phyloP scores from a whole-genome alignment of 345 rosid genomes.

The Bruguiera gymnorhiza region DNA sequence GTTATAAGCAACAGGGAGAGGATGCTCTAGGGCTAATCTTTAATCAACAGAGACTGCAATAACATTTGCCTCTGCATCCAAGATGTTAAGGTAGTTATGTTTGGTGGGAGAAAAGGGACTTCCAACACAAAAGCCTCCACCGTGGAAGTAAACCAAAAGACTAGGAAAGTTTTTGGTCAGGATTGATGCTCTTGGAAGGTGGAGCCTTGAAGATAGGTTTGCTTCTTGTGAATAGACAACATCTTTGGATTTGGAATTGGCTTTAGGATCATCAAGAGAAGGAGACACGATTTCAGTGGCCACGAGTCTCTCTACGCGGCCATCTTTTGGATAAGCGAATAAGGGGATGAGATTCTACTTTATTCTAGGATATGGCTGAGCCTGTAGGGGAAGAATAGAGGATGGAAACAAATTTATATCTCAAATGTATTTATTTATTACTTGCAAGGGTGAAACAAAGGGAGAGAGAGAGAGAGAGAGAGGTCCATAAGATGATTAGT shows the following conservation, averaged over 20 bases:
- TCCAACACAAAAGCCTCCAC: conserved; percentile 26
- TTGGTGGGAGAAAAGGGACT: conserved; percentile 21
- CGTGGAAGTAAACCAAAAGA: conserved; percentile 23
- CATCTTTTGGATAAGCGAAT: conserved; percentile 14
- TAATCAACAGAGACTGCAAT: conserved; percentile 4
- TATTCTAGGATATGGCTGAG: background rate
- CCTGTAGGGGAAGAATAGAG: background rate
- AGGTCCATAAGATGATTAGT: too few relatives aligned
- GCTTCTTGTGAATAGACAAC: conserved; percentile 17
- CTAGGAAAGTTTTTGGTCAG: conserved; percentile 25
- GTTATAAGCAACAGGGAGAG: conserved; percentile 32
- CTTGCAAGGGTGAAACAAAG: too few relatives aligned
- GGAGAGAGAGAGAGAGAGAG: too few relatives aligned
- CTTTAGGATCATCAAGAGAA: conserved; percentile 11
- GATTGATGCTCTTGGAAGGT: conserved; percentile 16
- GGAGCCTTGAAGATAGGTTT: conserved; percentile 26
- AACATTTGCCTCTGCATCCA: conserved; percentile 23
- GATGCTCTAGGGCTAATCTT: conserved; percentile 22
- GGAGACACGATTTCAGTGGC: conserved; percentile 28
- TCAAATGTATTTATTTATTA: too few relatives aligned
- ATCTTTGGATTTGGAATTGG: conserved; percentile 33
- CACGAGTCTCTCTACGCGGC: conserved; percentile 29
- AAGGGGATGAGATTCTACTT: conserved; percentile 8
- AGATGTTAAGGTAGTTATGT: conserved; percentile 17
- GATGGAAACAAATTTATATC: too few relatives aligned